Evolutionary conservation across 2,329 filamentous ascomycete species (phyloP).

Genomic region (Fusarium nygamai): DNA sequence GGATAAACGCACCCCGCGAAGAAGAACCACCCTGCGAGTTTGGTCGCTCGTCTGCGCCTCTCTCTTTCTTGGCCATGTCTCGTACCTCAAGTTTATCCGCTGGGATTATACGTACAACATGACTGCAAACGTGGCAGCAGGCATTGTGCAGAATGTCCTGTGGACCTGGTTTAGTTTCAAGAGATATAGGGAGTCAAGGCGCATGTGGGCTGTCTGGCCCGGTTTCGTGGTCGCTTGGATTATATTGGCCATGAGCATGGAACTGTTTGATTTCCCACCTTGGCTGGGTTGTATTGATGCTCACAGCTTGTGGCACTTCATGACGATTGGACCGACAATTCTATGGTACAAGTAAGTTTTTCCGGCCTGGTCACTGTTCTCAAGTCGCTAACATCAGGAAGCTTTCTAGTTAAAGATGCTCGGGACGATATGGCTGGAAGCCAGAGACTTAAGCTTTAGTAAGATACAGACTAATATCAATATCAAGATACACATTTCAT

Average conservation of each 20-base stretch:
- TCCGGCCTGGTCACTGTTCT: neutral
- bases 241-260: constrained; percentile 92
- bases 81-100: constrained; percentile 82
- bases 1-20: constrained; percentile 64
- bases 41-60: constrained; percentile 80
- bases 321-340: constrained; percentile 86
- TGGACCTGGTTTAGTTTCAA: constrained; percentile 87
- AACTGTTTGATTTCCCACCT: constrained; percentile 93
- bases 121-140: constrained; percentile 88
- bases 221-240: constrained; percentile 93
- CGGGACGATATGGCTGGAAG: constrained; percentile 79
- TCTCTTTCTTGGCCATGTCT: constrained; percentile 80
- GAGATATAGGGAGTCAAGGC: constrained; percentile 76
- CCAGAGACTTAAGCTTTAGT: constrained; percentile 73
- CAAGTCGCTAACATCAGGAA: constrained; percentile 52
- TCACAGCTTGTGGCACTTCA: constrained; percentile 94
- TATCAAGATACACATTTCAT: neutral
- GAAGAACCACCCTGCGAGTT: constrained; percentile 66
- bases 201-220: constrained; percentile 87
- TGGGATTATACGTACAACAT: constrained; percentile 99
- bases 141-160: constrained; percentile 80
- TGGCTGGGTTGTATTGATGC: constrained; percentile 86
- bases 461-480: neutral
- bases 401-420: constrained; percentile 87
- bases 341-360: constrained; percentile 94